Conservation (phyloP, 805 yeast species). For the Suhomyces pyralidae region DNA sequence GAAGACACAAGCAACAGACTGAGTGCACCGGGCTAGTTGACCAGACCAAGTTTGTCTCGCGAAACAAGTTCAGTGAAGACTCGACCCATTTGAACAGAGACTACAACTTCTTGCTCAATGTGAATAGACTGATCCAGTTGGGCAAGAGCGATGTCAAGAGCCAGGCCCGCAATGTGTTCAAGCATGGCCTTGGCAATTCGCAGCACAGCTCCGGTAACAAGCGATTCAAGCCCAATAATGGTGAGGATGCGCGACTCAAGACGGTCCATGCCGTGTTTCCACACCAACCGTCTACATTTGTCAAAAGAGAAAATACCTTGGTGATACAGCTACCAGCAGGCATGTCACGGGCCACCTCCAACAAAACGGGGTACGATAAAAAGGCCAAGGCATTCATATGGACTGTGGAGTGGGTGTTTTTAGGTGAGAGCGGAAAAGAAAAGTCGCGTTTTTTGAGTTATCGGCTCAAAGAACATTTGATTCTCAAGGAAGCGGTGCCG, state of each 20-base stretch:
- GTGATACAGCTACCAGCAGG: constrained; percentile 65
- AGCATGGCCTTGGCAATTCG: constrained; percentile 17
- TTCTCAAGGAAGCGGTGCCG: constrained; percentile 42
- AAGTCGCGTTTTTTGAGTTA: constrained; percentile 40
- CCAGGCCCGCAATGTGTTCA: constrained; percentile 43
- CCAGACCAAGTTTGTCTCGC: constrained; percentile 54
- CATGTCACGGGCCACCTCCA: constrained; percentile 62
- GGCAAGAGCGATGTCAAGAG: constrained; percentile 50
- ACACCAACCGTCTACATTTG: constrained; percentile 23
- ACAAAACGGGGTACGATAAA: constrained; percentile 71
- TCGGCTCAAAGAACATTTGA: constrained; percentile 37
- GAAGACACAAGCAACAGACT: constrained; percentile 58
- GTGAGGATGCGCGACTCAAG: constrained; percentile 22
- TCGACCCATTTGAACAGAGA: constrained; percentile 68
- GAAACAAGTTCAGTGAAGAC: constrained; percentile 39
- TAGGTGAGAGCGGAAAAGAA: constrained; percentile 26
- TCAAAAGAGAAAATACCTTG: constrained; percentile 61
- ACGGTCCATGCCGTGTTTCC: constrained; percentile 23
- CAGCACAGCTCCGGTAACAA: constrained; percentile 15
- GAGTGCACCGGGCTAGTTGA: constrained; percentile 69
- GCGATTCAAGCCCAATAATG: constrained; percentile 16
- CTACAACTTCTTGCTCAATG: constrained; percentile 64
- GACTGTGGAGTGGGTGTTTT: constrained; percentile 73
- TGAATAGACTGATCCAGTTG: constrained; percentile 60
- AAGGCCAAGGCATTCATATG: constrained; percentile 60